These are phyloP conservation scores for Melampsora americana DNA, from an alignment of 1,284 basidiomycete species.

Conservation along the genomic window DNA sequence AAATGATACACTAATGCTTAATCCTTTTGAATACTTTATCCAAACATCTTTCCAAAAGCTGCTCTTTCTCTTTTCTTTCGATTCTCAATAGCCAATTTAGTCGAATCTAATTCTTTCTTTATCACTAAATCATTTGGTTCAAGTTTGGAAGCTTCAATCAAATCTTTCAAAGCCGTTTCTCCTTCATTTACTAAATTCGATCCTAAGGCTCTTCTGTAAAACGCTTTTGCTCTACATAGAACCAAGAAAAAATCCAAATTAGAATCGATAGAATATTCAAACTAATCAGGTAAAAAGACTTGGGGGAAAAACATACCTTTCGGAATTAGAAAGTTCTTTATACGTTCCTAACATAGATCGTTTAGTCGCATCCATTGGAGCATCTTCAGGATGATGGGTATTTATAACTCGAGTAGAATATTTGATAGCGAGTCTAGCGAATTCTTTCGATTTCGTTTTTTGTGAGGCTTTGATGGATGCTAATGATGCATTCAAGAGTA, in stretches of 20 bases:
- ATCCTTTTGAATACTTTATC: no score
- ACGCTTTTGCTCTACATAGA: slow-evolving; percentile 24
- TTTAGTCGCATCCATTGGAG: slow-evolving; percentile 21
- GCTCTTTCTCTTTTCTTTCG: slow-evolving; percentile 50
- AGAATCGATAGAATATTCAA: not conserved
- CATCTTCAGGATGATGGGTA: slow-evolving; percentile 13
- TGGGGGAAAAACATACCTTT: slow-evolving; percentile 19
- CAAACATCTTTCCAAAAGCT: slow-evolving; percentile 54
- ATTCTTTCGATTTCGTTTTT: slow-evolving; percentile 25
- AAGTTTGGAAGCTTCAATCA: slow-evolving; percentile 47
- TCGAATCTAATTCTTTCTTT: slow-evolving; percentile 48
- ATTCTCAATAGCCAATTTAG: no score
- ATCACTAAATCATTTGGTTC: slow-evolving; percentile 52
- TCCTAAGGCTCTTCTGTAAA: slow-evolving; percentile 32
- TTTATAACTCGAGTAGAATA: slow-evolving; percentile 31
- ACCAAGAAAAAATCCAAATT: not conserved
- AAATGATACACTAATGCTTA: no score
- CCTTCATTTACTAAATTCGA: slow-evolving; percentile 48
- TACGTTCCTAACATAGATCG: slow-evolving; percentile 18
- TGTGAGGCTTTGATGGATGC: slow-evolving; percentile 31
- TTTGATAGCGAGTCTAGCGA: slow-evolving; percentile 29
- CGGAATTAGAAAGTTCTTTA: slow-evolving; percentile 26
- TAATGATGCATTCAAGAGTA: slow-evolving; percentile 28
- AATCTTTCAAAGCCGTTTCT: slow-evolving; percentile 50
- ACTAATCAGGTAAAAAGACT: not conserved